Base-by-base conservation (phyloP, 1,284 basidiomycete species). In the Hemileia vastatrix region DNA sequence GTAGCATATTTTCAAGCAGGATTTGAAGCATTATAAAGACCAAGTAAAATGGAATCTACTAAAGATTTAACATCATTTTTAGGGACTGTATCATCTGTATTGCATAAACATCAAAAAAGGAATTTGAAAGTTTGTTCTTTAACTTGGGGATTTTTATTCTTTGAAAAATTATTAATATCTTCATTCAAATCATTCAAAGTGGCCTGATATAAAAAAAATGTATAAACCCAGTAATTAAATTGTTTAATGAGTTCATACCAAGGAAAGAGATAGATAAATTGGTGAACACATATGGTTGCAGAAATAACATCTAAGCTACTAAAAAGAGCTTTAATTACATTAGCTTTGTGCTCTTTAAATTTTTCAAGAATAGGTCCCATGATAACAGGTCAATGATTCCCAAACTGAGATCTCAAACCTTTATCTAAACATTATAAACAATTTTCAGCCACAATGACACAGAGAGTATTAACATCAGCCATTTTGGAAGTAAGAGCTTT, bases 141-240 rank as follows among this genome's bases (percentile, higher is more conserved):
- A 49, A 97, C 90, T 75, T 95, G 90, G 0, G 94, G 94, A 74
- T 97, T 98, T 80, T 98, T 99, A 66, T 87, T 86, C 70, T 85
- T 84, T 24, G 92, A 77, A 0, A 86, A 83, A 2, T 84, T 81
- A 32, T 89, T 80, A 48, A 94, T 80, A 72, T 96, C 90, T 21
- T 91, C 86, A 58, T 91, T 80, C 52, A 95, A 83, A 59, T 96
- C 93, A n/a, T 83, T 76, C 4, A 98, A 78, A 1, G 85, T 82
- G 0, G 85, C 86, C 90, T 94, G 71, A 0, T 47, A 18, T 4
- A 13, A 18, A 63, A 70, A 31, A 62, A 65, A 57, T 55, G 19
- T 23, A 11, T 23, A 54, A 54, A 60, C 63, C 43, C 52, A 64
- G 47, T 53, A n/a, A 47, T 23, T 18, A 31, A 23, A 48, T 53